Percentiles rank a stretch among this genome's conserved stretches.
Evolutionary conservation across 139 green algal genomes (phyloP).

Genomic region (Dunaliella primolecta): DNA sequence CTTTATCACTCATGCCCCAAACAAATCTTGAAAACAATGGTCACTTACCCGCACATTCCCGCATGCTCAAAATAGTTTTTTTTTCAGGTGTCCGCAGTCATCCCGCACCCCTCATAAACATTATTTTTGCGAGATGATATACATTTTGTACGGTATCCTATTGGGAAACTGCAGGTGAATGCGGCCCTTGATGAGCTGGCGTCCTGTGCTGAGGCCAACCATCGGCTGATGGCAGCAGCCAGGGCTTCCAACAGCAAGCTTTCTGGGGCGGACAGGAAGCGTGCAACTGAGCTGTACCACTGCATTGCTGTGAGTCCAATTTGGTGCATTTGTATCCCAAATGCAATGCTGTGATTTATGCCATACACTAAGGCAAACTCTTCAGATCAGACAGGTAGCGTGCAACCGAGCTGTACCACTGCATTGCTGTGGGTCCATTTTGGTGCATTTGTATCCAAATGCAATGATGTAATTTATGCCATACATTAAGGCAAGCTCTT

Average conservation of each 20-base stretch:
- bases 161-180: conserved; percentile 62
- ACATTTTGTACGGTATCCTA: neutral
- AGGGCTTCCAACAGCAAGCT: conserved; percentile 31
- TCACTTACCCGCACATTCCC: too few species aligned
- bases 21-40: too few species aligned
- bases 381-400: conserved; percentile 56
- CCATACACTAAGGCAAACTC: too few species aligned
- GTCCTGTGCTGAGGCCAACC: conserved; percentile 43
- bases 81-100: too few species aligned
- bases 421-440: conserved; percentile 40
- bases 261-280: conserved; percentile 53
- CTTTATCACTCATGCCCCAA: too few species aligned
- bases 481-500: conserved; percentile 41
- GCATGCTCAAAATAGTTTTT: too few species aligned
- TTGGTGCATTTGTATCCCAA: too few species aligned
- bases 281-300: conserved; percentile 52
- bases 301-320: conserved; percentile 41
- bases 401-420: conserved; percentile 47
- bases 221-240: conserved; percentile 36
- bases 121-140: neutral
- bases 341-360: too few species aligned
- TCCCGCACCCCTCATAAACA: neutral
- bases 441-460: too few species aligned
- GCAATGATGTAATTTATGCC: too few species aligned
- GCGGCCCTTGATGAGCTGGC: conserved; percentile 69